Evolutionary conservation across 2,329 filamentous ascomycete genomes (phyloP).

Genomic region (Saccharata proteae): DNA sequence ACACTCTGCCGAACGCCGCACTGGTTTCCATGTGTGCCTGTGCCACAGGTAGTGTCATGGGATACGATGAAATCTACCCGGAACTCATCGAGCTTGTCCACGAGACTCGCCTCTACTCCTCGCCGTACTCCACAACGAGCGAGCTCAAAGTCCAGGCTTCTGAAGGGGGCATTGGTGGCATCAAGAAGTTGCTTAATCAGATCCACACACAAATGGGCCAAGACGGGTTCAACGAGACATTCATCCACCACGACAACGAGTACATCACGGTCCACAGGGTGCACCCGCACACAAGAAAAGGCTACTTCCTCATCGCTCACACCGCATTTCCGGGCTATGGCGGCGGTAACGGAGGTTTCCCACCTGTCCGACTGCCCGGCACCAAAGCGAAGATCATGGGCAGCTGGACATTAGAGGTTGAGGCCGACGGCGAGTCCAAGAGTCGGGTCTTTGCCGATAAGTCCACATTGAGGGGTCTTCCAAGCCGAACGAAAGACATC

Average conservation of each 20-base stretch:
- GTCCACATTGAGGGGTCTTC: slow-evolving; percentile 65
- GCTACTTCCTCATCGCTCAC: slow-evolving; percentile 90
- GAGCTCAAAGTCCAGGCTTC: slow-evolving; percentile 52
- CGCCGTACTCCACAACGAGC: slow-evolving; percentile 52
- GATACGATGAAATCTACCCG: slow-evolving; percentile 94
- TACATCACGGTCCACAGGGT: slow-evolving; percentile 95
- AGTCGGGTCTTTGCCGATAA: slow-evolving; percentile 55
- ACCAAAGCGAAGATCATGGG: slow-evolving; percentile 79
- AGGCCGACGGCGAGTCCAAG: slow-evolving; percentile 59
- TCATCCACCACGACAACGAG: slow-evolving; percentile 91
- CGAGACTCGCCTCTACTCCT: slow-evolving; percentile 74
- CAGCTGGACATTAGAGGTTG: slow-evolving; percentile 85
- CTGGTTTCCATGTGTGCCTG: slow-evolving; percentile 93
- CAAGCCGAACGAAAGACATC: slow-evolving; percentile 65
- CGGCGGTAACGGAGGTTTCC: slow-evolving; percentile 69
- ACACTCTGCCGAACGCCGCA: slow-evolving; percentile 88
- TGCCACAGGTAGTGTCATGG: slow-evolving; percentile 91
- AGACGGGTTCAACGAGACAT: slow-evolving; percentile 87
- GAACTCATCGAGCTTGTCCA: slow-evolving; percentile 85
- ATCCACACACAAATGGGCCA: slow-evolving; percentile 94
- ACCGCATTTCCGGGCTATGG: slow-evolving; percentile 90
- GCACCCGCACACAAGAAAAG: slow-evolving; percentile 81
- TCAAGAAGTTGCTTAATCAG: slow-evolving; percentile 88
- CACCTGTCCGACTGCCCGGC: slow-evolving; percentile 65
- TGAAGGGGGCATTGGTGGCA: slow-evolving; percentile 74